A percentile compares a stretch with the other conserved stretches of the same genome.
Evolutionary conservation across 2,329 filamentous ascomycete genomes (phyloP).

Genomic region (Orbilia blumenaviensis): DNA sequence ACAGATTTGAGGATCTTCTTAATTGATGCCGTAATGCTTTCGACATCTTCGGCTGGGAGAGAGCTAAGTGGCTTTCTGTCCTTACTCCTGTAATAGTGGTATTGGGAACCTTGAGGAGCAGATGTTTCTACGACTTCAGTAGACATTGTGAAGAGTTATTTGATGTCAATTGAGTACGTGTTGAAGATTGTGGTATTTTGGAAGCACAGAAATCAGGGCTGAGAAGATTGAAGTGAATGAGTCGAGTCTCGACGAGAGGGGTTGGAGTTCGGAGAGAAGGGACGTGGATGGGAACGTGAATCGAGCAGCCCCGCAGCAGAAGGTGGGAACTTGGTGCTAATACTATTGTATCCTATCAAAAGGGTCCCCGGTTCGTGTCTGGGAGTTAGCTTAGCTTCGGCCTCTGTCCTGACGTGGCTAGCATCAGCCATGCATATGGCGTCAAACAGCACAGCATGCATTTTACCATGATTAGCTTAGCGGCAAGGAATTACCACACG

Average conservation of each 20-base stretch:
- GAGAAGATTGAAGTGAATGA: background rate
- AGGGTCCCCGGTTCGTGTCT: background rate
- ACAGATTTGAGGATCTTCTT: slow-evolving; percentile 40
- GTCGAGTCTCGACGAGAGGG: background rate
- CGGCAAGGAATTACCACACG: background rate
- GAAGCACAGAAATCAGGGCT: background rate
- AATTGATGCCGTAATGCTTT: slow-evolving; percentile 6
- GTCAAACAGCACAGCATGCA: slow-evolving; percentile 33
- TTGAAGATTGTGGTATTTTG: slow-evolving; percentile 14
- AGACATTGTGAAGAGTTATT: slow-evolving; percentile 18
- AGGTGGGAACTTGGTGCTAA: background rate
- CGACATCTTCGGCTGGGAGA: slow-evolving; percentile 25
- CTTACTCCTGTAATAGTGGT: slow-evolving; percentile 41
- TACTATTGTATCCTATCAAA: background rate
- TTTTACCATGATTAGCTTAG: slow-evolving; percentile 18
- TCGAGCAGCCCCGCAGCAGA: slow-evolving; percentile 27
- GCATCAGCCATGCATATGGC: slow-evolving; percentile 23
- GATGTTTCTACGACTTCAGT: slow-evolving; percentile 35
- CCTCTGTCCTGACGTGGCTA: slow-evolving; percentile 47
- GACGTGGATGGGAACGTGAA: slow-evolving; percentile 11
- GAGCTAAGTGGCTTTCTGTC: slow-evolving; percentile 48
- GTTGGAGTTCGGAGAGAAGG: slow-evolving; percentile 1
- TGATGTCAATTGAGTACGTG: background rate
- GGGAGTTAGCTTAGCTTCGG: slow-evolving; percentile 2
- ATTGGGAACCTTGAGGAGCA: background rate